Base-by-base conservation (phyloP, 495 filamentous ascomycete genomes). In the Hyaloscypha finlandica region DNA sequence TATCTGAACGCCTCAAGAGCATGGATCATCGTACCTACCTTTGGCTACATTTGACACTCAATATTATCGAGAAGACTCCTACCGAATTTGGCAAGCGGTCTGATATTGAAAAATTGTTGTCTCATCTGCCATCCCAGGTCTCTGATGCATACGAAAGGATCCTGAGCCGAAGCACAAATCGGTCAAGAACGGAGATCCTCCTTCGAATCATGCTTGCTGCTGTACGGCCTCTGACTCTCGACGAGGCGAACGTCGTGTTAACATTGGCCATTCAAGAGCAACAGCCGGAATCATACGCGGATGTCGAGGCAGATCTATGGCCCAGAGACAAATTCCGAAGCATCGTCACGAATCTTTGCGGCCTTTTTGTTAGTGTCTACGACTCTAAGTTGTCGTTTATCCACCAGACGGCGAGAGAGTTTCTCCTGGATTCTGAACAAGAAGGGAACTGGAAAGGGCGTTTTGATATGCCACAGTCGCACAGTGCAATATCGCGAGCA, bases 1-100 rank as follows among this genome's bases (percentile, higher is more conserved):
- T 77, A 48, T 62, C 70, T 8, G 45, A 74, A 12, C 66, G 65
- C 25, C 70, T 81, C 3, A 76, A 78, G 64, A 61, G 63, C 33
- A 78, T 78, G 67, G 48, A 77, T 20, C 73, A 82, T 52, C 71
- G 79, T 31, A 83, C 80, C n/a, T 84, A 84, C 69, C 78, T 84
- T n/a, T 83, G 80, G 82, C 72, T 81, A 8, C 66, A 75, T 61
- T 71, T 83, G 2, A 78, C 66, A 2, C 63, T 81, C 14, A 72
- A 78, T 37, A 71, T 71, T 11, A 73, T 81, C 33, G 48, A 76
- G 37, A 53, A 70, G 33, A 71, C 32, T 3, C 61, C 69, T 3
- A 71, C 65, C 19, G 31, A 59, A 8, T 74, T 67, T 59, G 22
- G 59, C 16, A 72, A 59, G 42, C 31, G 45, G 0, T 61, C 64